Conservation (phyloP, 257 asterid genomes). For the Nicotiana sylvestris region DNA sequence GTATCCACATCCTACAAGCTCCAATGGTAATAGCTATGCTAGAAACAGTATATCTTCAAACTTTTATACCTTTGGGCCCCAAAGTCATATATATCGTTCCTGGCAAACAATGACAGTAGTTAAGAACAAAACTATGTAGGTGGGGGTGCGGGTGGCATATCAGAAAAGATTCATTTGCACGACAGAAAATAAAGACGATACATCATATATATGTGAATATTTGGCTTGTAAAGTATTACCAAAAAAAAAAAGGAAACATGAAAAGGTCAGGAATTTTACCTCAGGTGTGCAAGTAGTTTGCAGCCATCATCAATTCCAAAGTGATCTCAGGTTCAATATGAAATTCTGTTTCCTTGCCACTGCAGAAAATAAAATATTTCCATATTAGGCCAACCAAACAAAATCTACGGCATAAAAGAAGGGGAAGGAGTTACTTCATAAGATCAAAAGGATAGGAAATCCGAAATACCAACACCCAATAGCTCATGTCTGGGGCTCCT, state of each 20-base stretch:
- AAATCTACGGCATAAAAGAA: neutral
- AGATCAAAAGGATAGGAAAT: conserved; percentile 10
- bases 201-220: neutral
- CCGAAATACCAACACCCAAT: neutral
- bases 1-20: conserved; percentile 9
- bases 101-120: neutral
- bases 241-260: neutral
- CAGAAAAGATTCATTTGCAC: neutral
- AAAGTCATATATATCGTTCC: conserved; percentile 1
- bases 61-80: neutral
- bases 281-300: conserved; percentile 80
- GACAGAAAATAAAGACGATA: neutral
- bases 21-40: neutral
- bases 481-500: neutral
- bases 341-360: conserved; percentile 90
- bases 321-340: conserved; percentile 88
- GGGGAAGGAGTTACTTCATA: neutral
- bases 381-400: conserved; percentile 5
- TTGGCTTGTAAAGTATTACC: neutral
- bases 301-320: conserved; percentile 93
- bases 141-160: no score
- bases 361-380: conserved; percentile 22
- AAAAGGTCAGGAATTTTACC: neutral
- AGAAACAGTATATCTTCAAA: neutral
- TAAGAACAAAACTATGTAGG: neutral